phyloP scores from a whole-genome alignment of 768 basidiomycete genomes.

The Lyophyllum decastes region DNA sequence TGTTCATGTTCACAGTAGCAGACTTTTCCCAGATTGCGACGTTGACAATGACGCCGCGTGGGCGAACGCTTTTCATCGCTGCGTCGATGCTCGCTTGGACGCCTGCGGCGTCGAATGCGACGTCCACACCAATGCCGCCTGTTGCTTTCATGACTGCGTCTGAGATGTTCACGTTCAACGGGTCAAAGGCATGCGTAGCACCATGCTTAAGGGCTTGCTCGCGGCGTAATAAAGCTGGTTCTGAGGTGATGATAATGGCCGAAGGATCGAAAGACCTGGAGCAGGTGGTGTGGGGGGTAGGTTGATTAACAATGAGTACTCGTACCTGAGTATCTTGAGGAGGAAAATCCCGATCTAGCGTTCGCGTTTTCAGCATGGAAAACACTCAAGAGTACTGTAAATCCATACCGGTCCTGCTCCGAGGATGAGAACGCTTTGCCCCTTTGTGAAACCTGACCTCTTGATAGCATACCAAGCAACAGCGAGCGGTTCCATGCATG shows the following conservation, averaged over 20 bases:
- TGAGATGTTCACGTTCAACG: constrained; percentile 27
- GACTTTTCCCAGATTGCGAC: constrained; percentile 44
- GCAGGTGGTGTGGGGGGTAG: background rate
- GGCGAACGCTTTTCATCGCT: constrained; percentile 35
- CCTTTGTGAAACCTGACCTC: constrained; percentile 35
- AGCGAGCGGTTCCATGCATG: constrained; percentile 47
- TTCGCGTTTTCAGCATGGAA: background rate
- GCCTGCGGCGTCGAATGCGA: constrained; percentile 50
- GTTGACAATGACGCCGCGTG: constrained; percentile 40
- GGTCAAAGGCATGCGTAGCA: constrained; percentile 39
- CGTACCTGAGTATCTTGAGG: constrained; percentile 37
- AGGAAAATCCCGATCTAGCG: constrained; percentile 39
- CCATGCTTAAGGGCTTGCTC: constrained; percentile 35
- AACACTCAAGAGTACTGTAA: background rate
- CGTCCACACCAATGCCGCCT: constrained; percentile 37
- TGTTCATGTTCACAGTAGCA: constrained; percentile 36
- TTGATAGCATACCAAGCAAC: constrained; percentile 49
- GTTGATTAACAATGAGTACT: background rate
- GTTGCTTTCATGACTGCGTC: constrained; percentile 27
- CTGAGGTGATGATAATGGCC: constrained; percentile 36
- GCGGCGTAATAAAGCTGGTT: constrained; percentile 40
- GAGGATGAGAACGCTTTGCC: constrained; percentile 39
- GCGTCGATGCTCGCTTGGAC: constrained; percentile 36
- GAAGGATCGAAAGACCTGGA: constrained; percentile 28
- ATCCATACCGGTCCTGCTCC: constrained; percentile 45